A percentile compares a stretch with the other conserved stretches of the same genome.
phyloP scores from a whole-genome alignment of 2,329 filamentous ascomycete genomes.

The Pezicula rhizophila region DNA sequence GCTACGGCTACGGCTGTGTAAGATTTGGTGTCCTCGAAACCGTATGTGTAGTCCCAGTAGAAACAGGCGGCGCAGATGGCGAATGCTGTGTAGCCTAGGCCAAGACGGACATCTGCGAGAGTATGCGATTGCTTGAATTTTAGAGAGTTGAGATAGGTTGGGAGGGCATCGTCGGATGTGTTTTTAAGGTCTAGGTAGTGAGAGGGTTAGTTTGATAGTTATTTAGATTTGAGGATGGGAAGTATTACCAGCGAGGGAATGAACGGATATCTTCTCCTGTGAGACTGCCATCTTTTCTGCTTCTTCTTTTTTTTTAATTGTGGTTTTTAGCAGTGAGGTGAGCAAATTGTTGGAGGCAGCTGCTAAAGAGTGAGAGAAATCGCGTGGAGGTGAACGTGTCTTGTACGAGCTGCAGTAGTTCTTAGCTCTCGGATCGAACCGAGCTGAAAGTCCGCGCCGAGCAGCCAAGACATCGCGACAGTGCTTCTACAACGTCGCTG shows the following conservation, averaged over 20 bases:
- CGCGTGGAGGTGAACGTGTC: constrained; percentile 23
- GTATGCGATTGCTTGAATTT: constrained; percentile 77
- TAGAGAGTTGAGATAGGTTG: constrained; percentile 86
- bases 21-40: constrained; percentile 79
- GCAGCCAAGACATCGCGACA: background rate
- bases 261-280: constrained; percentile 24
- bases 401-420: constrained; percentile 14
- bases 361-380: background rate
- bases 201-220: constrained; percentile 2
- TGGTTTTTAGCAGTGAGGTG: background rate
- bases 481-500: constrained; percentile 14
- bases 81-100: constrained; percentile 78
- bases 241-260: constrained; percentile 25
- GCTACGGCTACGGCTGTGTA: constrained; percentile 76
- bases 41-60: constrained; percentile 83
- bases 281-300: constrained; percentile 22
- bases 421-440: constrained; percentile 19
- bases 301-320: constrained; percentile 5
- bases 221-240: constrained; percentile 1
- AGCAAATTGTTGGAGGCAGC: too few species aligned
- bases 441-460: constrained; percentile 13
- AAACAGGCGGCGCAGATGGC: constrained; percentile 77
- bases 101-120: constrained; percentile 76
- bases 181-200: constrained; percentile 79
- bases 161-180: constrained; percentile 89